Percentiles rank a stretch among this genome's conserved stretches.
phyloP scores from a whole-genome alignment of 768 basidiomycete genomes.

The Amanita brunnescens region DNA sequence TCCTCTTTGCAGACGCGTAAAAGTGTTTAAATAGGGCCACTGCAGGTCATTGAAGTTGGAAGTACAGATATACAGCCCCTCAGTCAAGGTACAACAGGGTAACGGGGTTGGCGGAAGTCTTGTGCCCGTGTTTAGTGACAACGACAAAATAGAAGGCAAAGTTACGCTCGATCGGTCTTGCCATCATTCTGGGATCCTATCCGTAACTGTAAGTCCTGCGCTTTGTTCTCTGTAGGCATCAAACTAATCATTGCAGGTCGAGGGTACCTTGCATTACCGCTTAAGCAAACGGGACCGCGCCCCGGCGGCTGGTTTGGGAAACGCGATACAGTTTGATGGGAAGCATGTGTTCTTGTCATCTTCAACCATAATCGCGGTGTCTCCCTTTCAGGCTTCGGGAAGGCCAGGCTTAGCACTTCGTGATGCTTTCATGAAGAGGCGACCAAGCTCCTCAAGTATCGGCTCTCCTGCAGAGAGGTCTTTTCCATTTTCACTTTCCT shows the following conservation, averaged over 20 bases:
- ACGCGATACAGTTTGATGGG: conserved; percentile 13
- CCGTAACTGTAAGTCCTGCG: conserved; percentile 38
- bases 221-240: background rate
- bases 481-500: conserved; percentile 46
- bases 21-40: background rate
- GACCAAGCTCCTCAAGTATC: conserved; percentile 36
- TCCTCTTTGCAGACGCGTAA: background rate
- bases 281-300: conserved; percentile 18
- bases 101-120: conserved; percentile 20
- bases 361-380: conserved; percentile 34
- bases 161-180: conserved; percentile 47
- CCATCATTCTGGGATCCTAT: conserved; percentile 45
- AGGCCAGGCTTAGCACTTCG: conserved; percentile 29
- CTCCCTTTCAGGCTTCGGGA: conserved; percentile 20
- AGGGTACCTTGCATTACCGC: conserved; percentile 49
- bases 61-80: conserved; percentile 54
- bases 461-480: conserved; percentile 28
- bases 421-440: conserved; percentile 34
- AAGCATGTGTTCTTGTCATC: conserved; percentile 45
- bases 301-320: background rate
- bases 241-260: conserved; percentile 33
- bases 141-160: conserved; percentile 52
- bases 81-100: conserved; percentile 38
- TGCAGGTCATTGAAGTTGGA: conserved; percentile 40
- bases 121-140: conserved; percentile 50